Base-by-base conservation (phyloP, 202 grass and related monocot genomes). In the Eragrostis tef region DNA sequence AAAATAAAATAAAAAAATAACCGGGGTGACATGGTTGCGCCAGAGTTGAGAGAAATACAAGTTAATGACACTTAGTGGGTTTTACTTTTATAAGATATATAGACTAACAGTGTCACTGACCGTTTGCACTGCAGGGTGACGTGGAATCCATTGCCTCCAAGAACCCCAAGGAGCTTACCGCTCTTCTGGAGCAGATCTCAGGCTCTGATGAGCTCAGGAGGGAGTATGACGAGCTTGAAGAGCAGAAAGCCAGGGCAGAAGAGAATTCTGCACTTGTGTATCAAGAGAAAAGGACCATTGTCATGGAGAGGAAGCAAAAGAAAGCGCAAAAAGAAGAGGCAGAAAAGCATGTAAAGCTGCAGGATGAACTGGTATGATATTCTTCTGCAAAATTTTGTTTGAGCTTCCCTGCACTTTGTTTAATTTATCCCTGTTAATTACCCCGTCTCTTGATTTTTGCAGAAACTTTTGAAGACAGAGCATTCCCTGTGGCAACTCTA, bases 91-190 rank as follows among this genome's bases (percentile, higher is more conserved):
- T 39, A 39, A 6, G 34, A 39, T 39, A 39, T 39, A 6, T 39
- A 39, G 34, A 9, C 21, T 21, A 56, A 21, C 52, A 9, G 9
- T 20, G 63, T 24, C 36, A 71, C 66, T 80, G n/a, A 62, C 27
- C 20, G 68, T 71, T 54, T 77, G 48, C 58, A 25, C 66, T 84
- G 11, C 71, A 97, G 94, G 94, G 95, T 77, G 95, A 98, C 71
- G 95, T 98, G 36, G 92, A 98, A 82, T 93, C 95, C 66, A 98
- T 98, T 39, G 95, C 95, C 77, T 98, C 95, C 45, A 98, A 98
- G 84, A 98, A 94, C 70, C 95, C 95, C 52, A 94, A 91, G 86
- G 95, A 98, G 73, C 86, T 98, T 70, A 94, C 92, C 2, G 88
- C 86, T 72, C 86, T 98, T 39, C 85, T 98, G 60, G 95, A 98